A percentile compares a stretch with the other conserved stretches of the same genome.
phyloP scores from a whole-genome alignment of 768 basidiomycete species.

The Podaxis mareebaensis region DNA sequence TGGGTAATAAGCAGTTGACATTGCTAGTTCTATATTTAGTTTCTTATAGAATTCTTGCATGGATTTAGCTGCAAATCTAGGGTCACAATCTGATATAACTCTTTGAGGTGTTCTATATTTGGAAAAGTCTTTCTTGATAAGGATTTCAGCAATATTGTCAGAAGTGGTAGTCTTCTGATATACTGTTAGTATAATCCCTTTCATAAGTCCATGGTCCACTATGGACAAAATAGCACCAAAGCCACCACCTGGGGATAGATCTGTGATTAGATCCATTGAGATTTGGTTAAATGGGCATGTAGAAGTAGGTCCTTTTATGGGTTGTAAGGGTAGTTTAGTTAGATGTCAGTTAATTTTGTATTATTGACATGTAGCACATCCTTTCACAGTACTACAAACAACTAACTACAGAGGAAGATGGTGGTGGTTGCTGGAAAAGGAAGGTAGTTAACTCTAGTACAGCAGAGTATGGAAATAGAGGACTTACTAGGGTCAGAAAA shows the following conservation, averaged over 20 bases:
- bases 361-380: no score
- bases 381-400: no score
- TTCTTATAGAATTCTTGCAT: constrained; percentile 20
- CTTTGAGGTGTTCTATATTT: constrained; percentile 15
- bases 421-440: no score
- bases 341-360: no score
- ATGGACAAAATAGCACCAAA: constrained; percentile 25
- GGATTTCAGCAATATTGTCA: not conserved
- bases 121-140: constrained; percentile 3
- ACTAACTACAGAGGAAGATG: no score
- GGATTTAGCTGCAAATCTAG: constrained; percentile 24
- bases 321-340: no score
- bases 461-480: no score
- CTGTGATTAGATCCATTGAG: constrained; percentile 14
- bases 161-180: constrained; percentile 19
- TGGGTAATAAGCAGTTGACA: constrained; percentile 38
- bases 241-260: constrained; percentile 19
- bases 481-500: no score
- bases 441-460: no score
- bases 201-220: constrained; percentile 28
- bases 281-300: no score
- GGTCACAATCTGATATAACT: constrained; percentile 22
- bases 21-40: constrained; percentile 21
- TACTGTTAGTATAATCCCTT: constrained; percentile 27
- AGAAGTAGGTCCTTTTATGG: no score